These are phyloP conservation scores for Bathelium albidoporum DNA, from an alignment of 495 filamentous ascomycete genomes.

Conservation along the genomic window DNA sequence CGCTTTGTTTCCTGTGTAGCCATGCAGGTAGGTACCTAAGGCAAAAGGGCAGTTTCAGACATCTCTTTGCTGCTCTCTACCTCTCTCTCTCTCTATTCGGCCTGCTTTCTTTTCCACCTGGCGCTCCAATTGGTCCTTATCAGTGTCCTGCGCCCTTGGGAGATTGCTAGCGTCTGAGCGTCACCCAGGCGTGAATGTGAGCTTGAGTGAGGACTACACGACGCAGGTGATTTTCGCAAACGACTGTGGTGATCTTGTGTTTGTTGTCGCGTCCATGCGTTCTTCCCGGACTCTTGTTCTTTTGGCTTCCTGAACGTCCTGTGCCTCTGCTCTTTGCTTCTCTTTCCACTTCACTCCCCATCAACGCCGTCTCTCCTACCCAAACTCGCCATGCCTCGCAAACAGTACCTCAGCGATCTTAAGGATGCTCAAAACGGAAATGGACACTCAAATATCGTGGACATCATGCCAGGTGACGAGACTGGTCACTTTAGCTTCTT, in stretches of 20 bases:
- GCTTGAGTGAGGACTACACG: neutral
- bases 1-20: neutral
- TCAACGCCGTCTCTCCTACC: neutral
- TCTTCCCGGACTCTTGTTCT: neutral
- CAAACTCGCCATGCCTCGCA: slow-evolving; percentile 43
- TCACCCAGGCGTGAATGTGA: neutral
- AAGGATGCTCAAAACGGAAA: slow-evolving; percentile 28
- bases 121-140: too few relatives aligned
- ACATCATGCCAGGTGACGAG: slow-evolving; percentile 46
- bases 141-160: too few relatives aligned
- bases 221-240: neutral
- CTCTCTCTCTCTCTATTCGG: neutral
- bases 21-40: neutral
- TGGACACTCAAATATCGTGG: slow-evolving; percentile 31
- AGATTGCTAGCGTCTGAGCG: neutral
- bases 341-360: too few relatives aligned
- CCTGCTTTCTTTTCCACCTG: neutral
- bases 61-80: neutral
- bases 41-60: neutral
- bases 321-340: neutral
- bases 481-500: slow-evolving; percentile 54
- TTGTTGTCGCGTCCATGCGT: neutral
- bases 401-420: slow-evolving; percentile 45
- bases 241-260: neutral
- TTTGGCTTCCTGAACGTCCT: neutral